Evolutionary conservation across 2,329 filamentous ascomycete species (phyloP), one percentile per base, ranked within the genome.

Genomic region (Colletotrichum sidae): DNA sequence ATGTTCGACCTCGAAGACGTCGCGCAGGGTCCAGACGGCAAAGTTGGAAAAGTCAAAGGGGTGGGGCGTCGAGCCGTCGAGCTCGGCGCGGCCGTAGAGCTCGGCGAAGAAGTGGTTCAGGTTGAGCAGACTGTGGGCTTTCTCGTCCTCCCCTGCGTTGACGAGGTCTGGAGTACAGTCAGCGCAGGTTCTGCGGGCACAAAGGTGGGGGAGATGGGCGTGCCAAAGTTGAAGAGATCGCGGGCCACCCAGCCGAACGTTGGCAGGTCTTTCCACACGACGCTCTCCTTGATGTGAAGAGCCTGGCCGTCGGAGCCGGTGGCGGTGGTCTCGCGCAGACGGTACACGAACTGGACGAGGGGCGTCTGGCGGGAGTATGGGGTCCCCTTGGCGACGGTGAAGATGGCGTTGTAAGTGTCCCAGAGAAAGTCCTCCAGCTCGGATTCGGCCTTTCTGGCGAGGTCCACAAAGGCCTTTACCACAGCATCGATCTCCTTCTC

Each of bases 221-320:
- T 61, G 76, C 74, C 69, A 35, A 70, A 73, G 46, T 76, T 75
- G 63, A 68, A 73, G 9, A 54, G 10, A 8, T 76, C 72, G 35
- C 74, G 66, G 34, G 69, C 68, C 8, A 67, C 61, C 70, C 70
- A 71, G 2, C 72, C 72, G 56, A 75, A 72, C 3, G 64, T 68
- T 3, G 75, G 74, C 46, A 76, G 49, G n/a, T 72, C 73, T 37
- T 55, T 68, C 74, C 74, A 76, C 2, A 75, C 51, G 11, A 69
- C 64, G 34, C 69, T 66, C 11, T 64, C 62, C 12, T 68, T 54
- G n/a, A 67, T 47, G 46, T 61, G 66, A 12, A 74, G 49, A n/a
- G 56, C 45, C 51, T 72, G 54, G 7, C 69, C 72, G 6, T 68
- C 58, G 2, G 55, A 49, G n/a, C 59, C 63, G 6, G 59, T 65